Evolutionary conservation across 441 rosid genomes (phyloP), one percentile per base, ranked within the genome.

Genomic region (Euphorbia corollata): DNA sequence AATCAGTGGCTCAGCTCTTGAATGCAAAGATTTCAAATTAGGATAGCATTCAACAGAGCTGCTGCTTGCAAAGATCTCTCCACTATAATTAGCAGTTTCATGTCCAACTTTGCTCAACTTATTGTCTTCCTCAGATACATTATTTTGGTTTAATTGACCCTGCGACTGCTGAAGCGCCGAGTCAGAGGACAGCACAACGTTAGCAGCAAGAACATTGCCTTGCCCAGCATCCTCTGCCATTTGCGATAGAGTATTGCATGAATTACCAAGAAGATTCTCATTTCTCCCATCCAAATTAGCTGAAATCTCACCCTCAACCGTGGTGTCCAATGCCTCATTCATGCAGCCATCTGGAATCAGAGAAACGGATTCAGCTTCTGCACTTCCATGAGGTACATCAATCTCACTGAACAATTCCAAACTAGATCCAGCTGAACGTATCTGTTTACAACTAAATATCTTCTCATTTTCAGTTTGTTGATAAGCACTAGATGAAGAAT

Each of bases 301-400:
- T 57, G 56, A 43, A 65, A 43, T 47, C 71, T 18, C 22, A 48
- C 48, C 59, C 59, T 32, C 48, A 59, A 34, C 19, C 43, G 68
- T 68, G 34, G 77, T 50, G 58, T 75, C 75, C 32, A 79, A 80
- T 55, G 71, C 19, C 68, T 57, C 75, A 68, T 77, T 70, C 47
- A 69, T 36, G 65, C 77, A 81, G 68, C 74, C 70, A 65, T 68
- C 77, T 8, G 9, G 9, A 56, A 51, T 77, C 56, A 68, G 74
- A 27, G 65, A 70, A 53, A 68, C 43, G 48, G 81, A 63, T 71
- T 79, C 75, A 27, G 41, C 63, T 74, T 73, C 73, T 68, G 73
- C 72, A 50, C 68, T 68, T 18, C 53, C 67, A 54, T 13, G 48
- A 63, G 72, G 71, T 22, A 63, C 64, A 57, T 70, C 85, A 15